Conservation (phyloP, 108 stramenopile species). For the Skeletonema menzelii region DNA sequence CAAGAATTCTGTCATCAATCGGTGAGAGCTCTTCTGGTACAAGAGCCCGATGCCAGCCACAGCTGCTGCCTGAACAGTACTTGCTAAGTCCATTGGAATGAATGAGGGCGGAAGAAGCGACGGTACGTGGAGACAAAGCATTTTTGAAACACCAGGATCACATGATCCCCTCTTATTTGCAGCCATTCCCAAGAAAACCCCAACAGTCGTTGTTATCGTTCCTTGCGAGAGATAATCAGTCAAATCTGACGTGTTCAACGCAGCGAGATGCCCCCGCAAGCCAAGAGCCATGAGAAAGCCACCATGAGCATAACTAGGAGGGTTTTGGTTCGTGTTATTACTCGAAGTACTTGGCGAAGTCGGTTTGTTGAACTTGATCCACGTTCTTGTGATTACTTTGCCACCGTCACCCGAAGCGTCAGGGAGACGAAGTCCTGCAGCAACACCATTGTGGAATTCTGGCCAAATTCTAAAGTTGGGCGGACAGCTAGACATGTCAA, state of each 20-base stretch:
- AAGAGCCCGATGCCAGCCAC: conserved; percentile 90
- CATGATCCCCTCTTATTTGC: conserved; percentile 92
- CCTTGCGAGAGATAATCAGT: conserved; percentile 97
- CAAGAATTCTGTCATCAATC: conserved; percentile 98
- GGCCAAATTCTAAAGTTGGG: conserved; percentile 91
- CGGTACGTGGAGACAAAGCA: conserved; percentile 98
- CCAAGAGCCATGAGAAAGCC: conserved; percentile 96
- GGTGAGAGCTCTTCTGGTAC: conserved; percentile 89
- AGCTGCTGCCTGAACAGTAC: conserved; percentile 88
- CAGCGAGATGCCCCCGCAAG: conserved; percentile 89
- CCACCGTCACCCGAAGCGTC: conserved; percentile 23
- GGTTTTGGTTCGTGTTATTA: conserved; percentile 39
- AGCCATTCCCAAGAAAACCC: conserved; percentile 95
- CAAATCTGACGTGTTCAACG: conserved; percentile 94
- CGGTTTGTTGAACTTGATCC: conserved; percentile 96
- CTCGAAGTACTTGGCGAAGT: conserved; percentile 26
- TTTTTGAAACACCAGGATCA: conserved; percentile 90
- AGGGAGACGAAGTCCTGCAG: conserved; percentile 90
- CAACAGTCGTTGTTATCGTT: conserved; percentile 94
- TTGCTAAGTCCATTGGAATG: conserved; percentile 88
- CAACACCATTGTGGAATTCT: conserved; percentile 99
- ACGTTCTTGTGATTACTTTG: conserved; percentile 85
- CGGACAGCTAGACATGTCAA: conserved; percentile 69
- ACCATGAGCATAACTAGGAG: conserved; percentile 72
- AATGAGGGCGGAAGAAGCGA: conserved; percentile 92